These are phyloP conservation scores for Plantago major DNA, from an alignment of 257 asterid genomes.

Conservation along the genomic window DNA sequence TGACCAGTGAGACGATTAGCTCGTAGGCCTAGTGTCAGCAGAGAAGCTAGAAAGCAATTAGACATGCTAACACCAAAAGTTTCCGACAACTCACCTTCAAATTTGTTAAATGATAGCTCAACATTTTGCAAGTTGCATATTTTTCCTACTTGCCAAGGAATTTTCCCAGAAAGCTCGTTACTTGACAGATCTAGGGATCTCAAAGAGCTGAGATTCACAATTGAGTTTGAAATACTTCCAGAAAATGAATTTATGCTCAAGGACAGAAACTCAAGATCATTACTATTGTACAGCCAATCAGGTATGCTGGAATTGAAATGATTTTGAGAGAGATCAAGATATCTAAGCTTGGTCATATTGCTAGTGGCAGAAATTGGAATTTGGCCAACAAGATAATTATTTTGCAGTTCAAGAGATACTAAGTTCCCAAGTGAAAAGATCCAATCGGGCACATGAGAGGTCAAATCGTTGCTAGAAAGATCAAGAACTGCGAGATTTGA, in stretches of 20 bases:
- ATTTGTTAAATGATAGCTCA: constrained; percentile 4
- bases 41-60: constrained; percentile 7
- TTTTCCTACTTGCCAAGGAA: constrained; percentile 12
- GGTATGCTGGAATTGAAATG: constrained; percentile 19
- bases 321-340: constrained; percentile 14
- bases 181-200: background rate
- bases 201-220: constrained; percentile 19
- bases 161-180: constrained; percentile 20
- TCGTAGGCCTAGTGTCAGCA: background rate
- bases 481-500: constrained; percentile 4
- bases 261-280: background rate
- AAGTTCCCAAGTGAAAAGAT: constrained; percentile 2
- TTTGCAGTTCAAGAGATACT: background rate
- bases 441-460: constrained; percentile 6
- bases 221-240: constrained; percentile 14
- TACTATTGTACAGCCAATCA: constrained; percentile 16
- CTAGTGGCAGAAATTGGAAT: background rate
- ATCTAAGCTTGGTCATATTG: constrained; percentile 1
- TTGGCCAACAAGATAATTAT: background rate
- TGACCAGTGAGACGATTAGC: constrained; percentile 18
- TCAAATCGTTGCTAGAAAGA: background rate
- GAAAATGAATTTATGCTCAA: constrained; percentile 3
- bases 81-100: constrained; percentile 18
- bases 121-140: constrained; percentile 3
- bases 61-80: constrained; percentile 12